Percentiles rank a stretch among this genome's conserved stretches.
These are phyloP conservation scores for Moesziomyces globuligerus DNA, from an alignment of 1,284 basidiomycete species.

Conservation along the genomic window DNA sequence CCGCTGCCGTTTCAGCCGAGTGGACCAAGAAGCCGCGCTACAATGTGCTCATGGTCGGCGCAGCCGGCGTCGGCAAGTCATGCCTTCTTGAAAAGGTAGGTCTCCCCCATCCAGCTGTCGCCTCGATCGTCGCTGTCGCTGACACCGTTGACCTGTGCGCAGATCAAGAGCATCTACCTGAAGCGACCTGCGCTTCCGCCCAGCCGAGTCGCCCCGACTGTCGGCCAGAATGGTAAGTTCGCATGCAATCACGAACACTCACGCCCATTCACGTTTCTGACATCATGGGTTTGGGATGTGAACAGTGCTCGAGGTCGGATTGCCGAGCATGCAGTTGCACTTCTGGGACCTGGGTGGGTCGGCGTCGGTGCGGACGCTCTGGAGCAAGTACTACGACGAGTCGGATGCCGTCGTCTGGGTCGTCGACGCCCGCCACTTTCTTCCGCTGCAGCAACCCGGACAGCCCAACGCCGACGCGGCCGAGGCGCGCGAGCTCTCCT, in stretches of 20 bases:
- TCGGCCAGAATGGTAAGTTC: slow-evolving; percentile 49
- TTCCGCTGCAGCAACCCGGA: slow-evolving; percentile 8
- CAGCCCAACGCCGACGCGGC: slow-evolving; percentile 17
- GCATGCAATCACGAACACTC: neutral
- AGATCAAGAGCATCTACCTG: slow-evolving; percentile 41
- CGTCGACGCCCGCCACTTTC: slow-evolving; percentile 43
- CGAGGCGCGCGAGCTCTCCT: slow-evolving; percentile 19
- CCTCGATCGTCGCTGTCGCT: too few relatives aligned
- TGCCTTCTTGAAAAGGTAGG: slow-evolving; percentile 49
- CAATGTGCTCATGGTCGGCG: slow-evolving; percentile 51
- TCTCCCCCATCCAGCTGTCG: neutral
- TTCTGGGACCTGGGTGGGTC: slow-evolving; percentile 60
- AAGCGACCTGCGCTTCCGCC: slow-evolving; percentile 36
- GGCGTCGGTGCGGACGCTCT: slow-evolving; percentile 46
- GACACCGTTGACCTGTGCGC: neutral
- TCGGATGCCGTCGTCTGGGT: slow-evolving; percentile 50
- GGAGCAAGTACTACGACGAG: slow-evolving; percentile 54
- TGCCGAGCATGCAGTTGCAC: slow-evolving; percentile 37
- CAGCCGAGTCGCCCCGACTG: slow-evolving; percentile 46
- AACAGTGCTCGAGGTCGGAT: slow-evolving; percentile 42
- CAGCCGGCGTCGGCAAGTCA: slow-evolving; percentile 52
- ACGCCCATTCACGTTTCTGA: neutral
- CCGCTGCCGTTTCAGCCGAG: slow-evolving; percentile 20
- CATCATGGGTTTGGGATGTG: neutral
- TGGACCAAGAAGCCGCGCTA: slow-evolving; percentile 47